phyloP scores from a whole-genome alignment of 2,329 filamentous ascomycete genomes.

The Paracorniculantispora psalliotae region DNA sequence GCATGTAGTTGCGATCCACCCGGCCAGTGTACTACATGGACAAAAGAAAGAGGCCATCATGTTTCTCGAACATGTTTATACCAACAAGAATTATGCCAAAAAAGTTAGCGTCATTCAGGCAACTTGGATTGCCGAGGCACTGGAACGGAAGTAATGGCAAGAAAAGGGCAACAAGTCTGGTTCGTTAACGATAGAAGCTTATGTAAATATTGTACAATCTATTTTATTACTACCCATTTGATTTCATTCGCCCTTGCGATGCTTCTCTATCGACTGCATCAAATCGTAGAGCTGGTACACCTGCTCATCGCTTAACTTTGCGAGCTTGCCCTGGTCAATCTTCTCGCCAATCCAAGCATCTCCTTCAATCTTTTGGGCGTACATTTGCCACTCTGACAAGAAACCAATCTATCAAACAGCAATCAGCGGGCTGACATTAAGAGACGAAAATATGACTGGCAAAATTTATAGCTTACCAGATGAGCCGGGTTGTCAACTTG shows the following conservation, averaged over 20 bases:
- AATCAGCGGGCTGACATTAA: too few relatives aligned
- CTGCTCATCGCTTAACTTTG: constrained; percentile 96
- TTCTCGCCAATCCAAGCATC: constrained; percentile 80
- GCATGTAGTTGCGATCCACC: constrained; percentile 57
- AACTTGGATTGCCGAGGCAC: constrained; percentile 52
- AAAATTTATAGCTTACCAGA: too few relatives aligned
- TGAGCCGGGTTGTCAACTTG: constrained; percentile 86
- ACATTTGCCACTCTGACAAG: constrained; percentile 92
- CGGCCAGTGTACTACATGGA: constrained; percentile 57
- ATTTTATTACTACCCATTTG: neutral
- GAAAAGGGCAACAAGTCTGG: neutral
- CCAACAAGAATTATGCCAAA: constrained; percentile 61
- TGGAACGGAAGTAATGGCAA: constrained; percentile 27
- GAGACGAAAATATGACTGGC: too few relatives aligned
- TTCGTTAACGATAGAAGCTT: neutral
- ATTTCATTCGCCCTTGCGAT: constrained; percentile 22
- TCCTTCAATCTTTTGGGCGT: constrained; percentile 87
- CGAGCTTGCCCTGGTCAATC: constrained; percentile 75
- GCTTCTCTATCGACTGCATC: constrained; percentile 70
- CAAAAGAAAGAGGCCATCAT: constrained; percentile 62
- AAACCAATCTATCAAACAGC: constrained; percentile 70
- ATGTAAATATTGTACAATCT: neutral
- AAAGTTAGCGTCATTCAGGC: constrained; percentile 59
- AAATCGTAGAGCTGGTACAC: constrained; percentile 90
- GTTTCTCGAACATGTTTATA: constrained; percentile 64